These are phyloP conservation scores for Mrakia blollopis DNA, from an alignment of 768 basidiomycete species.

Conservation along the genomic window DNA sequence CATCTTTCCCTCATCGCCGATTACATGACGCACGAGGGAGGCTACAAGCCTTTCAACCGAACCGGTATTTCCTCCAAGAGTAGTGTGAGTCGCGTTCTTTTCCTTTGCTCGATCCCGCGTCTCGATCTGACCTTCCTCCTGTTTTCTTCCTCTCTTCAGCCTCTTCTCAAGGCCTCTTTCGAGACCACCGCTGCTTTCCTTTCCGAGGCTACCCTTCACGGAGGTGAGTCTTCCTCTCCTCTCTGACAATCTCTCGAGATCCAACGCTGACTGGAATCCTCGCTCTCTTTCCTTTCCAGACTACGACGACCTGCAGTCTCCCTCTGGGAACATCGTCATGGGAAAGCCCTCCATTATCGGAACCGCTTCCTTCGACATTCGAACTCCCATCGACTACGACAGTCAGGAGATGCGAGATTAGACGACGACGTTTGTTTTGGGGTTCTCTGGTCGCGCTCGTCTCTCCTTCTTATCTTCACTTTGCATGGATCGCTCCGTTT, in stretches of 20 bases:
- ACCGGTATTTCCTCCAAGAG: constrained; percentile 87
- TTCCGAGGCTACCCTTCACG: constrained; percentile 86
- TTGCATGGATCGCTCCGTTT: not conserved
- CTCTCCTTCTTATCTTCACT: not conserved
- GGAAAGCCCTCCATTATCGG: constrained; percentile 83
- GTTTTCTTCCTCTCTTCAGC: not conserved
- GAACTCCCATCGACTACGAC: constrained; percentile 25
- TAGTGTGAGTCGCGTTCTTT: constrained; percentile 51
- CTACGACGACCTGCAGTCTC: constrained; percentile 41
- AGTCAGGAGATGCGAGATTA: constrained; percentile 3
- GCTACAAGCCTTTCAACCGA: constrained; percentile 96
- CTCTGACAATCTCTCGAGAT: not conserved
- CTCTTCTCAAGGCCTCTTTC: constrained; percentile 81
- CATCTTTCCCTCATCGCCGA: constrained; percentile 97
- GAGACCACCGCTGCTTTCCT: constrained; percentile 92
- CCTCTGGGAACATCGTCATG: constrained; percentile 85
- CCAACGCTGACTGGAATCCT: not conserved
- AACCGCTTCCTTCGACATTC: constrained; percentile 80
- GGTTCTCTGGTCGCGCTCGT: no score
- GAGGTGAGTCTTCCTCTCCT: constrained; percentile 62
- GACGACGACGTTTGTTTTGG: not conserved
- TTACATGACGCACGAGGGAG: constrained; percentile 99
- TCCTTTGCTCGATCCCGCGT: not conserved
- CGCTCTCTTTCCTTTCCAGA: not conserved
- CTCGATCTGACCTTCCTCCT: not conserved